These are phyloP conservation scores for Nemania sp. DNA, from an alignment of 2,329 filamentous ascomycete species.

Conservation along the genomic window DNA sequence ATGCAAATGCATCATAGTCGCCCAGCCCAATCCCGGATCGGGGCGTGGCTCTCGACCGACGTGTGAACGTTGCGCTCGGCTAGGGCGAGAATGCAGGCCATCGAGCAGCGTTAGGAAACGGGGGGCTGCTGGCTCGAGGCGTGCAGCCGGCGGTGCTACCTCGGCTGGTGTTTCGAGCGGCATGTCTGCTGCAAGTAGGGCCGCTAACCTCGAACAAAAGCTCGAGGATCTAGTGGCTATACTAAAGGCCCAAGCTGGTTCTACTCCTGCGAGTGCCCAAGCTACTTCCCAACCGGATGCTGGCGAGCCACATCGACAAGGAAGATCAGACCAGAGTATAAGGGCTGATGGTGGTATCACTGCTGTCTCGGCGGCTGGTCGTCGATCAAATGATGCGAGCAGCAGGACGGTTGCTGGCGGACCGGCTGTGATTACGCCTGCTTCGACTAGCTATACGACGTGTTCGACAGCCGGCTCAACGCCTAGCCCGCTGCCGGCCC, in stretches of 20 bases:
- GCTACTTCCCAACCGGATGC: constrained; percentile 4
- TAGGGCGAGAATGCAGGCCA: constrained; percentile 57
- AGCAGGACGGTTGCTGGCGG: constrained; percentile 4
- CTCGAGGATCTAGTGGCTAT: constrained; percentile 49
- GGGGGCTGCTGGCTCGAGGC: constrained; percentile 33
- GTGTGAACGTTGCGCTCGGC: constrained; percentile 57
- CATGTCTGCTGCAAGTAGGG: constrained; percentile 29
- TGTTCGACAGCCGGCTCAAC: constrained; percentile 38
- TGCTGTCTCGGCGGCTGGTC: not conserved
- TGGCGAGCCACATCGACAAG: not conserved
- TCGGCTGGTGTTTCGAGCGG: constrained; percentile 8
- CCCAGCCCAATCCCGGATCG: constrained; percentile 26
- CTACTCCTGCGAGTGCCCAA: not conserved
- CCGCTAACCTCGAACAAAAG: constrained; percentile 49
- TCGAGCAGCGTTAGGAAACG: constrained; percentile 53
- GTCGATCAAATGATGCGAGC: constrained; percentile 5
- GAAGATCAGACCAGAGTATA: not conserved
- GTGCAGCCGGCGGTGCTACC: constrained; percentile 17
- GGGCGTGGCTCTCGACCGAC: constrained; percentile 23
- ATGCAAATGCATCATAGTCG: constrained; percentile 58
- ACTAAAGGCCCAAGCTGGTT: constrained; percentile 46
- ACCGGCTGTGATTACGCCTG: constrained; percentile 22
- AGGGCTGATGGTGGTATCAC: not conserved
- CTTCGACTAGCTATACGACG: constrained; percentile 35
- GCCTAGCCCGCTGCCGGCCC: constrained; percentile 33